These are phyloP conservation scores for Pythium diclinum DNA, from an alignment of 352 stramenopile species.

Conservation along the genomic window DNA sequence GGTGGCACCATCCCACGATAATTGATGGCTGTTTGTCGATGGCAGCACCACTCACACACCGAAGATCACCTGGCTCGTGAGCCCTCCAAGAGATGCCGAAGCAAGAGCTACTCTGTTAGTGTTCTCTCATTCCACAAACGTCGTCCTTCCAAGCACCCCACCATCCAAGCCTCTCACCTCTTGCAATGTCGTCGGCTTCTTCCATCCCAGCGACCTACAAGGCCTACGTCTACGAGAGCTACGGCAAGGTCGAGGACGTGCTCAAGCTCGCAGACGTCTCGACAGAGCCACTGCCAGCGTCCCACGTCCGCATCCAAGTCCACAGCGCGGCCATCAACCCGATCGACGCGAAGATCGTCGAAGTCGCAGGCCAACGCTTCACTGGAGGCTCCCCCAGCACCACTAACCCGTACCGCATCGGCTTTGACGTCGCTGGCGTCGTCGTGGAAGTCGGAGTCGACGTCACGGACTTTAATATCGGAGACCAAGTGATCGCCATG, in stretches of 20 bases:
- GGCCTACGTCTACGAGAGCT: neutral
- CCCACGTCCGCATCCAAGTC: slow-evolving; percentile 1
- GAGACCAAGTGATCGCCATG: slow-evolving; percentile 23
- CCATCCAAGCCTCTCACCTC: neutral
- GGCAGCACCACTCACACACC: no score
- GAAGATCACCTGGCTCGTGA: no score
- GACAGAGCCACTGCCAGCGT: neutral
- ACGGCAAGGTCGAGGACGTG: neutral
- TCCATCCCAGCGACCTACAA: neutral
- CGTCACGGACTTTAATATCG: neutral
- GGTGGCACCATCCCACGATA: no score
- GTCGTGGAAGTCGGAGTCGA: neutral
- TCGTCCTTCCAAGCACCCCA: neutral
- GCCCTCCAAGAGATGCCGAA: no score
- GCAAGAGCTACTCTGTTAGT: neutral
- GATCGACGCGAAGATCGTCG: neutral
- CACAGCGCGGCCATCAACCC: neutral
- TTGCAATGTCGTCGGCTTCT: neutral
- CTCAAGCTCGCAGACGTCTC: neutral
- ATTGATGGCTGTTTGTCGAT: no score
- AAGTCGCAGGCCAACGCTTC: neutral
- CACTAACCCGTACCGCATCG: neutral
- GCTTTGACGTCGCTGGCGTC: neutral
- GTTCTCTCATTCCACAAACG: neutral
- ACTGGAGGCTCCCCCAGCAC: neutral